Conservation (phyloP, 176 grass and related monocot species). For the Bolboschoenus planiculmis region DNA sequence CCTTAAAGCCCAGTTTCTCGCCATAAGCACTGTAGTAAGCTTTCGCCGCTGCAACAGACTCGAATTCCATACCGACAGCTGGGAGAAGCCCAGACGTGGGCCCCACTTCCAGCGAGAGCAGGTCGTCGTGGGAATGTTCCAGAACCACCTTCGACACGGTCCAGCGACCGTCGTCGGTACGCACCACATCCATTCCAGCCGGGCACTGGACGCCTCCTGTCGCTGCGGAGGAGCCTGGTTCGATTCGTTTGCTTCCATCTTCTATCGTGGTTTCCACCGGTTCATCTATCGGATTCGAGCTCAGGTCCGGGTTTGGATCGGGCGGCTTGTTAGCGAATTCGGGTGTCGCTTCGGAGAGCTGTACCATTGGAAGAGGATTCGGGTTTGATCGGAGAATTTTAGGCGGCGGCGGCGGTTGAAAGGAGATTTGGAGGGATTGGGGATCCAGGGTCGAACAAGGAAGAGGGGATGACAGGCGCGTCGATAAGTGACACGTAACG, state of each 20-base stretch:
- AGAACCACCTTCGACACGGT: conserved; percentile 25
- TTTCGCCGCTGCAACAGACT: conserved; percentile 35
- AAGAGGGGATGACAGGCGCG: conserved; percentile 5
- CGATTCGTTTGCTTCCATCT: background rate
- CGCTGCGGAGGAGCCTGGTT: background rate
- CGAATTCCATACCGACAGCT: conserved; percentile 36
- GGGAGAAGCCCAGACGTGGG: conserved; percentile 21
- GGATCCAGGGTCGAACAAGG: conserved; percentile 27
- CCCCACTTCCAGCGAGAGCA: conserved; percentile 22
- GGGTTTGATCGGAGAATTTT: background rate
- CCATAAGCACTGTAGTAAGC: conserved; percentile 30
- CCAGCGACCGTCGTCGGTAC: conserved; percentile 33
- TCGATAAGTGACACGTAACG: conserved; percentile 24
- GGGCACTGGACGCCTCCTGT: background rate
- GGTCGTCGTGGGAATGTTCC: conserved; percentile 29
- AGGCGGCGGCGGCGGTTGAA: background rate
- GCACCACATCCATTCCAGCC: conserved; percentile 32
- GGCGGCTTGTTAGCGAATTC: conserved; percentile 6
- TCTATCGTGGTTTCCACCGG: conserved; percentile 1
- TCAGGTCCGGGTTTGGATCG: background rate
- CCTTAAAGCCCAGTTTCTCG: conserved; percentile 37
- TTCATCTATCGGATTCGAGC: background rate
- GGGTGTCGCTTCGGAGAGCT: background rate
- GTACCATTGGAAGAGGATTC: conserved; percentile 7
- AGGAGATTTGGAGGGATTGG: background rate